Evolutionary conservation across 1,284 basidiomycete genomes (phyloP).

Genomic region (Trichosporon inkin): DNA sequence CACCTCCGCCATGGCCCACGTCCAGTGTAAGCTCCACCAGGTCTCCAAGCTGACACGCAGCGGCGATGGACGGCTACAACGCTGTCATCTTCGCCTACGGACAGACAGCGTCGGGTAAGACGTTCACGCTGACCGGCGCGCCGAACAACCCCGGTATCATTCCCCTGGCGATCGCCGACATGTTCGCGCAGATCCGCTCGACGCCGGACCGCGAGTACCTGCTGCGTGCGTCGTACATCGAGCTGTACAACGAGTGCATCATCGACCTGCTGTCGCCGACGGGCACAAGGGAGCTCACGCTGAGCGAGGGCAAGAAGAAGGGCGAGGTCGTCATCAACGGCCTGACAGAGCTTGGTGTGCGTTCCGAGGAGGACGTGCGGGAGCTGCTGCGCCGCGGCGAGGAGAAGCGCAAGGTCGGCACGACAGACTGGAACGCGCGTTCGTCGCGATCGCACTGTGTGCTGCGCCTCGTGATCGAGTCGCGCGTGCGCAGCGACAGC

Average conservation of each 20-base stretch:
- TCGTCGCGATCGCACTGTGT: conserved; percentile 90
- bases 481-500: conserved; percentile 17
- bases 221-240: conserved; percentile 87
- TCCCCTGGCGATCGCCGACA: conserved; percentile 70
- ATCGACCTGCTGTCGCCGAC: conserved; percentile 55
- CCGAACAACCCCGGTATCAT: conserved; percentile 88
- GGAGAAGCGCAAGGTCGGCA: conserved; percentile 81
- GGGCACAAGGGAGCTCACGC: conserved; percentile 37
- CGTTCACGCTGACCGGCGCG: conserved; percentile 80
- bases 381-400: conserved; percentile 82
- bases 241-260: conserved; percentile 94
- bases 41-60: conserved; percentile 37
- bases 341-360: conserved; percentile 63
- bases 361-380: conserved; percentile 75
- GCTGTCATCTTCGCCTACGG: conserved; percentile 92
- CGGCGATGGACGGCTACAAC: conserved; percentile 95
- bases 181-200: conserved; percentile 53
- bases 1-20: conserved; percentile 77
- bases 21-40: conserved; percentile 53
- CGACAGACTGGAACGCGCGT: conserved; percentile 95
- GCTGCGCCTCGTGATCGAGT: conserved; percentile 67
- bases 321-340: conserved; percentile 50
- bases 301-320: conserved; percentile 49
- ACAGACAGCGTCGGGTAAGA: conserved; percentile 69
- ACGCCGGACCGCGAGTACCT: conserved; percentile 71